Evolutionary conservation across 768 basidiomycete genomes (phyloP), one percentile per base, ranked within the genome.

Genomic region (Boletus subcaerulescens): DNA sequence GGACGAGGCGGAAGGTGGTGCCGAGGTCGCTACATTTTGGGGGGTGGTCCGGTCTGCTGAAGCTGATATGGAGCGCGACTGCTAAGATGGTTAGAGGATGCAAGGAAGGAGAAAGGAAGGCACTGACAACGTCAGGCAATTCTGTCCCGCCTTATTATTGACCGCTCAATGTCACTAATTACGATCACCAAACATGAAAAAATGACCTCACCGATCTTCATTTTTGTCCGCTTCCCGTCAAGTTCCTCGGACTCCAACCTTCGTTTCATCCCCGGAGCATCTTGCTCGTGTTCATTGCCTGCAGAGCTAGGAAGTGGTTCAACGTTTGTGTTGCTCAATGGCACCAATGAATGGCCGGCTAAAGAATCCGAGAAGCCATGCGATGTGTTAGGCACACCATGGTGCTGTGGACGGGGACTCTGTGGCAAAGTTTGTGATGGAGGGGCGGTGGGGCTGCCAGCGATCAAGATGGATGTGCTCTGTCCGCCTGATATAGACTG

Each of bases 201-300:
- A 60, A 61, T 42, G 56, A 53, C 65, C 82, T 67, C 58, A 87
- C 90, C 87, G 62, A 79, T 89, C 73, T 84, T 91, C 70, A 85
- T 80, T 61, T 87, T 80, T 46, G 72, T 83, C 61, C 90, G 80
- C 69, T 93, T 93, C 45, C 72, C 77, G 45, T 89, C 86, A 29
- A 71, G 71, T 55, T 88, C 87, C 49, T 84, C 85, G 17, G 77
- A 76, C 45, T 85, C 84, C 58, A 86, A 73, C 68, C 90, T 91
- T 57, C 90, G 79, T 67, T 92, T 93, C 58, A 84, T 76, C 17
- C 78, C 81, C 52, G 85, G 83, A n/a, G 69, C 59, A 51, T 89
- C 87, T 56, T 77, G 76, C 50, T 90, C 88, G 48, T 82, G 66
- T 4, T 68, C 72, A 24, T 48, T 60, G n/a, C 22, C 29, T 26